A percentile compares a stretch with the other conserved stretches of the same genome.
phyloP scores from a whole-genome alignment of 2,329 filamentous ascomycete genomes.

The Didymella pomorum region DNA sequence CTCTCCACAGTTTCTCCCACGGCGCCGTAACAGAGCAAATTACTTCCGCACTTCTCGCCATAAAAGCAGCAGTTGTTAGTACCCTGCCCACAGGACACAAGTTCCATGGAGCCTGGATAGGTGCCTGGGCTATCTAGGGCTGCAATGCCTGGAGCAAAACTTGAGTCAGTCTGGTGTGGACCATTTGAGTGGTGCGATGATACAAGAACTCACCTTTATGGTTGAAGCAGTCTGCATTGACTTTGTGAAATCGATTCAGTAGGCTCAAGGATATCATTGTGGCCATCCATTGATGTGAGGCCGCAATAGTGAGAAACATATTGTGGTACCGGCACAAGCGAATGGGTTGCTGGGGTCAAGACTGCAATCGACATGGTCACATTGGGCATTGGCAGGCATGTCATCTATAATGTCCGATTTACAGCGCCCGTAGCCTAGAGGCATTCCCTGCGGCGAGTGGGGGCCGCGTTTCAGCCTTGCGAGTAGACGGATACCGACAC shows the following conservation, averaged over 20 bases:
- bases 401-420: not conserved
- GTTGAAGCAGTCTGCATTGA: not conserved
- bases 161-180: not conserved
- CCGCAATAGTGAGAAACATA: not conserved
- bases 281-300: not conserved
- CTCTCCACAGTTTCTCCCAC: not conserved
- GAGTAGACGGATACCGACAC: not conserved
- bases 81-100: not conserved
- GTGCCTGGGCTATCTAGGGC: not conserved
- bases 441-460: not conserved
- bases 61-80: conserved; percentile 4
- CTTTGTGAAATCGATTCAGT: not conserved
- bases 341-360: not conserved
- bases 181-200: no score
- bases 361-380: not conserved
- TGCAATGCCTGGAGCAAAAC: not conserved
- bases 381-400: not conserved
- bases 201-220: not conserved
- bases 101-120: not conserved
- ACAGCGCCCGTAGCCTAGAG: not conserved
- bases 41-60: not conserved
- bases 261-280: not conserved
- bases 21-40: conserved; percentile 1
- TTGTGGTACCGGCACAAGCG: not conserved
- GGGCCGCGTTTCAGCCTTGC: not conserved